phyloP scores from a whole-genome alignment of 768 basidiomycete genomes.

The Termitomyces sp. region DNA sequence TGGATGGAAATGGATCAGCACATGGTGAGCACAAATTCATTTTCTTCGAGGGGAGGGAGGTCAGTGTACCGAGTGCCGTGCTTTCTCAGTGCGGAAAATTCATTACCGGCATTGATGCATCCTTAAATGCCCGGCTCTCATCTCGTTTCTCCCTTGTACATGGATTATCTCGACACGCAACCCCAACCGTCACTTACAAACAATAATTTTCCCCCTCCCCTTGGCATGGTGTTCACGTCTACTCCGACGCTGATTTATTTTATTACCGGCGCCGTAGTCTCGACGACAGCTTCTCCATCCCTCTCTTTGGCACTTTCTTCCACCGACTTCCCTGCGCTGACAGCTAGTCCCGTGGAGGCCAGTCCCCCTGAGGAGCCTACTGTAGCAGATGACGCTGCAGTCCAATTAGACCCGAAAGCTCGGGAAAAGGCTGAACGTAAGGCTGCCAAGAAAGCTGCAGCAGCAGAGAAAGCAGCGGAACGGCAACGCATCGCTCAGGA shows the following conservation, averaged over 20 bases:
- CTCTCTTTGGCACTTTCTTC: constrained; percentile 57
- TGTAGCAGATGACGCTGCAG: constrained; percentile 23
- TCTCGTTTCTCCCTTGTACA: constrained; percentile 24
- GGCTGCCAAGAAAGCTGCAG: constrained; percentile 59
- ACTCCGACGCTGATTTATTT: constrained; percentile 49
- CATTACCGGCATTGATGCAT: constrained; percentile 63
- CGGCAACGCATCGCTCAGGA: constrained; percentile 51
- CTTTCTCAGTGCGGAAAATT: constrained; percentile 85
- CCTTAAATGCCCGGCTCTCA: constrained; percentile 31
- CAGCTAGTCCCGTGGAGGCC: constrained; percentile 28
- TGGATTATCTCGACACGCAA: constrained; percentile 34
- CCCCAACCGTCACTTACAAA: constrained; percentile 19
- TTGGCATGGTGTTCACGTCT: constrained; percentile 42
- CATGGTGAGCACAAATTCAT: constrained; percentile 63
- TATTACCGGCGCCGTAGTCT: constrained; percentile 33
- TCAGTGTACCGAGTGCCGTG: constrained; percentile 84
- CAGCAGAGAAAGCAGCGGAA: constrained; percentile 57
- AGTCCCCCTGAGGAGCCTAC: constrained; percentile 21
- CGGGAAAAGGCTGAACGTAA: constrained; percentile 57
- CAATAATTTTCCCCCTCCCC: constrained; percentile 39
- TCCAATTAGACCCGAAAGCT: constrained; percentile 30
- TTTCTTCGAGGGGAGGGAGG: constrained; percentile 72
- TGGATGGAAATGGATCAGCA: constrained; percentile 32
- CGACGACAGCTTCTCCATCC: constrained; percentile 36
- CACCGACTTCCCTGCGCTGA: constrained; percentile 73